A percentile compares a stretch with the other conserved stretches of the same genome.
These are phyloP conservation scores for Cladosporium sp. DNA, from an alignment of 2,329 filamentous ascomycete species.

Conservation along the genomic window DNA sequence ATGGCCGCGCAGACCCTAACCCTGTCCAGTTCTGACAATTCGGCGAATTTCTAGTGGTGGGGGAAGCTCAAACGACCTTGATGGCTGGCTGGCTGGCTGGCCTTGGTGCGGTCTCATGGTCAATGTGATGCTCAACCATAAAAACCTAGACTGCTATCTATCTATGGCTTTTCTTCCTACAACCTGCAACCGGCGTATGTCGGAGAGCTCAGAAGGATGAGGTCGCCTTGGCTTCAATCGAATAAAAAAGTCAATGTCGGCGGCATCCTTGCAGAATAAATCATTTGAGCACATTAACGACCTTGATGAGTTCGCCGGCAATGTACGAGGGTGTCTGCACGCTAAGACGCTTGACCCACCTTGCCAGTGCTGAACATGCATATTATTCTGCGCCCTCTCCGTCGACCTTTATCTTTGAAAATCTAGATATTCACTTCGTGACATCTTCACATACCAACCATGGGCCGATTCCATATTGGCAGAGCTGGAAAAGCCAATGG, in stretches of 20 bases:
- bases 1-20: neutral
- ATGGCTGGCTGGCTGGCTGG: neutral
- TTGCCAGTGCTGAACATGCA: neutral
- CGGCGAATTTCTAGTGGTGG: conserved; percentile 13
- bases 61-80: neutral
- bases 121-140: neutral
- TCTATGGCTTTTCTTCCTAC: neutral
- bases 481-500: neutral
- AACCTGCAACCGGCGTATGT: neutral
- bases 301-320: neutral
- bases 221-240: neutral
- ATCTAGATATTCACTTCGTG: neutral
- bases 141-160: neutral
- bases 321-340: neutral
- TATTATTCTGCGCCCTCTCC: neutral
- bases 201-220: neutral
- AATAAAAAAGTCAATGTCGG: neutral
- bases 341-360: neutral
- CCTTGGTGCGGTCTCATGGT: neutral
- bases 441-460: neutral
- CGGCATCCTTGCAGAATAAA: neutral
- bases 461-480: neutral
- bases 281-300: neutral
- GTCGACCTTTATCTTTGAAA: neutral
- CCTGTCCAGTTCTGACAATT: conserved; percentile 6